Evolutionary conservation across 305 asterid species (phyloP).

Genomic region (Fraxinus paxiana): DNA sequence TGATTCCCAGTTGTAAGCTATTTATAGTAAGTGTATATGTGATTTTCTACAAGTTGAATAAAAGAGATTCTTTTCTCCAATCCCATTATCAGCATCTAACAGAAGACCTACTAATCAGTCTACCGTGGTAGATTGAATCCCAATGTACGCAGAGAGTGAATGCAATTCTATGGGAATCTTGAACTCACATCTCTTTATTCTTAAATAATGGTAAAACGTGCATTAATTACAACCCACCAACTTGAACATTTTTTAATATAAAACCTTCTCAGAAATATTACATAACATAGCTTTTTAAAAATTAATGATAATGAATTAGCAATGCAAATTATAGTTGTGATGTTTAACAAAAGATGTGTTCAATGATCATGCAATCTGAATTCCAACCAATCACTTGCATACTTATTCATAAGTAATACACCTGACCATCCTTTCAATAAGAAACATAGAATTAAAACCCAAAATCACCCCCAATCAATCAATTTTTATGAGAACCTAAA

Average conservation of each 20-base stretch:
- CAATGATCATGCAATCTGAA: not conserved
- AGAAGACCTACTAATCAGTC: constrained; percentile 1
- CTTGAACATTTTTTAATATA: not conserved
- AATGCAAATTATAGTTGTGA: not conserved
- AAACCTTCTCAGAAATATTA: not conserved
- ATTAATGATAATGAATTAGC: not conserved
- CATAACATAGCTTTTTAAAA: not conserved
- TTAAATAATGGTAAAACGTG: not conserved
- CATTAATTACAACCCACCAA: not conserved
- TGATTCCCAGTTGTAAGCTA: not conserved
- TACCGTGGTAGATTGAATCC: not conserved
- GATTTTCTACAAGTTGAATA: not conserved
- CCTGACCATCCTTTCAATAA: not conserved
- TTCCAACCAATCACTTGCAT: not conserved
- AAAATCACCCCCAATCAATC: not conserved
- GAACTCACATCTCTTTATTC: not conserved
- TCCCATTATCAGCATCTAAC: not conserved
- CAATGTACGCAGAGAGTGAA: constrained; percentile 3
- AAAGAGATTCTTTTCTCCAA: not conserved
- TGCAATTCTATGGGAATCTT: not conserved
- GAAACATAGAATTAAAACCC: not conserved
- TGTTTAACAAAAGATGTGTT: not conserved
- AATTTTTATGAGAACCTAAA: not conserved
- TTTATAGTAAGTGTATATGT: not conserved
- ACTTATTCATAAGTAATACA: not conserved